phyloP scores from a whole-genome alignment of 345 rosid species.

The Salix arbutifolia region DNA sequence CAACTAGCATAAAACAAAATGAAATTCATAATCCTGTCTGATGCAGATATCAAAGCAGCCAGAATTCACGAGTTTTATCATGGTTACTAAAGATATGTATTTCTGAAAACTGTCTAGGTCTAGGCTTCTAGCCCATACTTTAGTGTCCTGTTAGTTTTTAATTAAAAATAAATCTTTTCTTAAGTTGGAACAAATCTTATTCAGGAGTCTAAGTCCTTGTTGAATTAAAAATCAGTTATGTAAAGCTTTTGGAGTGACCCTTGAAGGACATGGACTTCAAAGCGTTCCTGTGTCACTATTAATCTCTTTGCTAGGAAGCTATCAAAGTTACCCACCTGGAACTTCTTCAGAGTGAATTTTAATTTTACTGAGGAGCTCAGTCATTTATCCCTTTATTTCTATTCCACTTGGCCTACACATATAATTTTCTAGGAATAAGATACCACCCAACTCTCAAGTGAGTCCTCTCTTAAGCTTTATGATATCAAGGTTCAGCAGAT shows the following conservation, averaged over 20 bases:
- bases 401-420: background rate
- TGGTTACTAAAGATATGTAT: too few relatives aligned
- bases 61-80: background rate
- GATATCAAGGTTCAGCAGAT: background rate
- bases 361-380: background rate
- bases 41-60: background rate
- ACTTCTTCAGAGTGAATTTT: background rate
- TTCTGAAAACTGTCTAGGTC: too few relatives aligned
- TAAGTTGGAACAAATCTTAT: background rate
- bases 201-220: background rate
- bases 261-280: background rate
- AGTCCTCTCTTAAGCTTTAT: background rate
- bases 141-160: background rate
- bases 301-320: background rate
- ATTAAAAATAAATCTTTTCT: background rate
- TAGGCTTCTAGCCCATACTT: too few relatives aligned
- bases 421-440: background rate
- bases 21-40: background rate
- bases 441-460: background rate
- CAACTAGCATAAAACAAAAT: background rate
- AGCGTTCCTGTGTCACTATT: background rate
- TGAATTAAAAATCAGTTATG: background rate
- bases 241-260: background rate
- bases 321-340: background rate
- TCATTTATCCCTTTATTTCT: background rate